Evolutionary conservation across 371 early-diverging fungal genomes (phyloP).

Genomic region (Mucor circinelloides): DNA sequence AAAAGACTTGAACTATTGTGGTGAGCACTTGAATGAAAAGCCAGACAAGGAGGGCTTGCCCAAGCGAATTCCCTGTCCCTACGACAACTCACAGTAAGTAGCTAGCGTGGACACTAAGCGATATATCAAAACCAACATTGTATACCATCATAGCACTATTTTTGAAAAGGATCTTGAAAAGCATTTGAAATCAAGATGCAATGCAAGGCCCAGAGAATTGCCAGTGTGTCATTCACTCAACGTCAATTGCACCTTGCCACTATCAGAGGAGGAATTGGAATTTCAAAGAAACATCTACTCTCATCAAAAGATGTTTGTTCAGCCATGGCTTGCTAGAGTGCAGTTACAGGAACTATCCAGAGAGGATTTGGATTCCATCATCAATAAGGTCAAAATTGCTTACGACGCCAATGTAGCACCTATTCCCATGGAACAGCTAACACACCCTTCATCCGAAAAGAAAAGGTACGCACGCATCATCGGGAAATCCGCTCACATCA

Average conservation of each 20-base stretch:
- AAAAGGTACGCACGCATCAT: constrained; percentile 32
- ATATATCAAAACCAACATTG: neutral
- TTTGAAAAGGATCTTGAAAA: constrained; percentile 64
- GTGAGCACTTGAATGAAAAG: constrained; percentile 65
- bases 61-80: constrained; percentile 79
- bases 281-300: constrained; percentile 47
- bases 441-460: constrained; percentile 53
- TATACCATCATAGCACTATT: constrained; percentile 56
- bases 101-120: too few species aligned
- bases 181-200: constrained; percentile 71
- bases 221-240: constrained; percentile 55
- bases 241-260: constrained; percentile 58
- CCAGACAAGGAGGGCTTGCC: constrained; percentile 25
- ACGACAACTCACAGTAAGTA: constrained; percentile 76
- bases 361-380: constrained; percentile 45
- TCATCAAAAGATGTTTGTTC: constrained; percentile 45
- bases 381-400: constrained; percentile 50
- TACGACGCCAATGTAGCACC: constrained; percentile 41
- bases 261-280: constrained; percentile 47
- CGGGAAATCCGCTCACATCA: too few species aligned
- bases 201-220: constrained; percentile 62
- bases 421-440: constrained; percentile 46
- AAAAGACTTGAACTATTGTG: constrained; percentile 66
- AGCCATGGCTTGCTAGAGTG: constrained; percentile 54
- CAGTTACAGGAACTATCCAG: constrained; percentile 42